Conservation (phyloP, 768 basidiomycete genomes). For the Trametes maxima region DNA sequence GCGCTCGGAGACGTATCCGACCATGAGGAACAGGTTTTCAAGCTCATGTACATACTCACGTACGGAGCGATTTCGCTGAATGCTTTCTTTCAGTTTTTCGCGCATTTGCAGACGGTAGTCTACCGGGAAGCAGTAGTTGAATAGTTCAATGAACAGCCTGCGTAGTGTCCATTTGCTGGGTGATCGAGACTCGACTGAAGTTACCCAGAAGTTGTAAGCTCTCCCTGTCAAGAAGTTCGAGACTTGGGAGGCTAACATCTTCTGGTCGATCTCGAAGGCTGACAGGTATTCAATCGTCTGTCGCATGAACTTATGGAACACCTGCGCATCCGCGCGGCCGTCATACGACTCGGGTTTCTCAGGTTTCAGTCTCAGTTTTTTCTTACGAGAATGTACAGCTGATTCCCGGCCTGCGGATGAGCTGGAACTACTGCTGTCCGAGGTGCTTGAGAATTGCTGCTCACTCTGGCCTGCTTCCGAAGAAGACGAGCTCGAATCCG, state of each 20-base stretch:
- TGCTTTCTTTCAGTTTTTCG: slow-evolving; percentile 24
- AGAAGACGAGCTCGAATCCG: background rate
- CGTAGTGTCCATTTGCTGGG: slow-evolving; percentile 20
- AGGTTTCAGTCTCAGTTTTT: slow-evolving; percentile 8
- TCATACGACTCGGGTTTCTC: slow-evolving; percentile 19
- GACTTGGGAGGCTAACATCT: background rate
- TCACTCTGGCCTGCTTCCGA: background rate
- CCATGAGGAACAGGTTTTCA: slow-evolving; percentile 36
- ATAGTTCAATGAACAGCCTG: slow-evolving; percentile 22
- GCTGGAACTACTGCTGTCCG: background rate
- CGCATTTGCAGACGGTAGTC: slow-evolving; percentile 31
- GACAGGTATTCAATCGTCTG: slow-evolving; percentile 16
- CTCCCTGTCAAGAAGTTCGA: slow-evolving; percentile 25
- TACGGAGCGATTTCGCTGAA: slow-evolving; percentile 34
- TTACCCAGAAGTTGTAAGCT: slow-evolving; percentile 32
- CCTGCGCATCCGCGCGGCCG: slow-evolving; percentile 9
- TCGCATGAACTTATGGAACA: slow-evolving; percentile 20
- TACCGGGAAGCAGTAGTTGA: slow-evolving; percentile 30
- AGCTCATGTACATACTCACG: slow-evolving; percentile 39
- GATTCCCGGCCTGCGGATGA: background rate
- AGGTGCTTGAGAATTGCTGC: background rate
- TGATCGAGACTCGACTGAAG: slow-evolving; percentile 18
- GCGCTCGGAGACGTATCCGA: slow-evolving; percentile 32
- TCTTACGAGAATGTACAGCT: background rate
- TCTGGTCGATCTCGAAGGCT: background rate